These are phyloP conservation scores for Flaveria brownii DNA, from an alignment of 129 eudicot genomes.

Conservation along the genomic window DNA sequence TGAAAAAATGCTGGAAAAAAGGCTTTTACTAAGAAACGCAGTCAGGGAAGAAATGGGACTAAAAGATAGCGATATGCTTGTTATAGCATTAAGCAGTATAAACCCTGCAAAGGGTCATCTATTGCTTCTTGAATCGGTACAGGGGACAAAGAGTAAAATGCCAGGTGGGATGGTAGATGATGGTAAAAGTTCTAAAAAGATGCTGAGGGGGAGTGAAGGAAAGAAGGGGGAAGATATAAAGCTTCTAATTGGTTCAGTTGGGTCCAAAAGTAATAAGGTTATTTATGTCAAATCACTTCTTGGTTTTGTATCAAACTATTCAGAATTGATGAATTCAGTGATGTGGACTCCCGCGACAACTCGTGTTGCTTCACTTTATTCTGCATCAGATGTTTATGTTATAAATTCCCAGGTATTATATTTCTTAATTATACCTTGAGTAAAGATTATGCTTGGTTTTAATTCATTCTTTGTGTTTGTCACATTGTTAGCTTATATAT, in stretches of 20 bases:
- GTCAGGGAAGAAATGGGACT: conserved; percentile 91
- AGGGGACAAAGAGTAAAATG: conserved; percentile 37
- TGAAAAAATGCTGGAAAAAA: conserved; percentile 73
- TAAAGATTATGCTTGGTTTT: conserved; percentile 6
- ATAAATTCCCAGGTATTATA: conserved; percentile 84
- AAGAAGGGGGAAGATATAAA: conserved; percentile 47
- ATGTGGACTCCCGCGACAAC: conserved; percentile 95
- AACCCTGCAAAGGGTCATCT: conserved; percentile 94
- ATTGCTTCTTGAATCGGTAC: conserved; percentile 75
- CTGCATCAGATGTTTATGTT: conserved; percentile 93
- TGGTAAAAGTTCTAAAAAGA: conserved; percentile 45
- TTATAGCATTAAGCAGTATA: conserved; percentile 81
- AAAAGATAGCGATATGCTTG: conserved; percentile 82
- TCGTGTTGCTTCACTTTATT: conserved; percentile 93
- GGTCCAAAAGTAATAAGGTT: conserved; percentile 92
- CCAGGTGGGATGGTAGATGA: conserved; percentile 39
- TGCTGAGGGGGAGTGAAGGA: conserved; percentile 39
- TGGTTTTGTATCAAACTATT: conserved; percentile 49
- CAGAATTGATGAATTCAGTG: conserved; percentile 64
- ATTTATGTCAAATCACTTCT: conserved; percentile 74
- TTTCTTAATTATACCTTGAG: not conserved
- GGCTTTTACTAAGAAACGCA: conserved; percentile 49
- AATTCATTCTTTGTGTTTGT: conserved; percentile 6
- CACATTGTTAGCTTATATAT: not conserved
- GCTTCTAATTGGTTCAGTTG: conserved; percentile 90